Conservation (phyloP, 129 eudicot genomes). For the Flaveria bidentis region DNA sequence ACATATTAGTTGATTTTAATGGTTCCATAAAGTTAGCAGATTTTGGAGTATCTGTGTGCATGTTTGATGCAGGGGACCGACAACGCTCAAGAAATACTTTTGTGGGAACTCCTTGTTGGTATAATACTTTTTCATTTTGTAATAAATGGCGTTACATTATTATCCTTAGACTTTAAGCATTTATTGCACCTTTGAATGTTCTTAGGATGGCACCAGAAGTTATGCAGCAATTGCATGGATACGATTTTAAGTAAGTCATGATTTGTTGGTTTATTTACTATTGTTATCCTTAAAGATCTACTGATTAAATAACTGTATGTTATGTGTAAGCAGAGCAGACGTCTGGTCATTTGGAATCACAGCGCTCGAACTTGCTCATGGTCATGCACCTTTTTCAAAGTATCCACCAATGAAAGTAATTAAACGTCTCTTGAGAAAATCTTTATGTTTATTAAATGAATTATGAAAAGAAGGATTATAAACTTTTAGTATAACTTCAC, state of each 20-base stretch:
- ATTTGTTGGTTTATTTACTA: neutral
- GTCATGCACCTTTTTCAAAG: constrained; percentile 95
- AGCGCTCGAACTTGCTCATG: constrained; percentile 98
- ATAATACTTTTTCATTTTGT: neutral
- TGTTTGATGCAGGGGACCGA: constrained; percentile 94
- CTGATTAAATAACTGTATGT: constrained; percentile 8
- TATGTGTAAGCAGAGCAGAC: constrained; percentile 70
- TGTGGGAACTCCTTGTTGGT: constrained; percentile 99
- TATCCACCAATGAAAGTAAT: constrained; percentile 95
- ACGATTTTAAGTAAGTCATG: constrained; percentile 78
- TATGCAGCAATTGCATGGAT: constrained; percentile 89
- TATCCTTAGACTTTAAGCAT: neutral
- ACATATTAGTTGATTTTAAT: constrained; percentile 69
- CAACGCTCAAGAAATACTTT: constrained; percentile 88
- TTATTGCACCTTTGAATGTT: neutral
- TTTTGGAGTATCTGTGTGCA: constrained; percentile 90
- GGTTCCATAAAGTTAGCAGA: constrained; percentile 89
- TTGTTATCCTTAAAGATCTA: constrained; percentile 5
- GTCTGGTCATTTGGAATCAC: constrained; percentile 98
- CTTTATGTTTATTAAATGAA: neutral
- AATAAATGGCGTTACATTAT: neutral
- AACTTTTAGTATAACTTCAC: neutral
- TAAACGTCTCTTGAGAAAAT: neutral
- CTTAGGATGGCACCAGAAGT: constrained; percentile 98
- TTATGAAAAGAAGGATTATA: neutral